A percentile compares a stretch with the other conserved stretches of the same genome.
phyloP scores from a whole-genome alignment of 495 filamentous ascomycete genomes.

The Xylaria intraflava region DNA sequence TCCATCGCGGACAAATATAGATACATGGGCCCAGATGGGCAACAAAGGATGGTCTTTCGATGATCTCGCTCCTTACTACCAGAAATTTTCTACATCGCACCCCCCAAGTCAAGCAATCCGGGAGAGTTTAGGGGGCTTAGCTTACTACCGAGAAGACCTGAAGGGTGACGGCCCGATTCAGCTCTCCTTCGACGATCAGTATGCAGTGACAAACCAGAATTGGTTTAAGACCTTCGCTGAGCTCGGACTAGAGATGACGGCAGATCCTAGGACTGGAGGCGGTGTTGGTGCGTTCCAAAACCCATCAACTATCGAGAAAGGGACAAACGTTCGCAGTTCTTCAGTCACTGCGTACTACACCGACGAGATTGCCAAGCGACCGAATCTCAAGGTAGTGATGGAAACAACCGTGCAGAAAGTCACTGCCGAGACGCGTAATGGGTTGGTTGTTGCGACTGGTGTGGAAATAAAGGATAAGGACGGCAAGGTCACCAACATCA shows the following conservation, averaged over 20 bases:
- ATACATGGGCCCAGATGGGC: slow-evolving; percentile 49
- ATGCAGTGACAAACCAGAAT: slow-evolving; percentile 27
- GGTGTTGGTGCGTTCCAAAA: slow-evolving; percentile 42
- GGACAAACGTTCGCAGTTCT: slow-evolving; percentile 32
- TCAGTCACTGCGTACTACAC: slow-evolving; percentile 34
- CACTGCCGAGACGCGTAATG: slow-evolving; percentile 25
- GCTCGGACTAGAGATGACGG: slow-evolving; percentile 26
- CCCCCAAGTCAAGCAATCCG: slow-evolving; percentile 20
- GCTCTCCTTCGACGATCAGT: slow-evolving; percentile 34
- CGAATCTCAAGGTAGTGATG: slow-evolving; percentile 43
- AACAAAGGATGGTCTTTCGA: slow-evolving; percentile 50
- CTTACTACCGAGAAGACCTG: slow-evolving; percentile 29
- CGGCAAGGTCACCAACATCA: slow-evolving; percentile 20
- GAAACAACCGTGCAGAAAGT: slow-evolving; percentile 42
- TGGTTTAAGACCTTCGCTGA: slow-evolving; percentile 32
- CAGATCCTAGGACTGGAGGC: slow-evolving; percentile 34
- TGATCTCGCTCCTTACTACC: slow-evolving; percentile 41
- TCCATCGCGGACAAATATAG: slow-evolving; percentile 37
- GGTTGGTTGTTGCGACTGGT: slow-evolving; percentile 27
- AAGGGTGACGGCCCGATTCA: slow-evolving; percentile 36
- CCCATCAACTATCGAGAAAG: slow-evolving; percentile 37
- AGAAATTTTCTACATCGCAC: slow-evolving; percentile 35
- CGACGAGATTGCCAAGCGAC: slow-evolving; percentile 26
- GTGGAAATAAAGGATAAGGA: slow-evolving; percentile 28
- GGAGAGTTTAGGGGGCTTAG: slow-evolving; percentile 24